Base-by-base conservation (phyloP, 768 basidiomycete species). In the Panaeolus papilionaceus region DNA sequence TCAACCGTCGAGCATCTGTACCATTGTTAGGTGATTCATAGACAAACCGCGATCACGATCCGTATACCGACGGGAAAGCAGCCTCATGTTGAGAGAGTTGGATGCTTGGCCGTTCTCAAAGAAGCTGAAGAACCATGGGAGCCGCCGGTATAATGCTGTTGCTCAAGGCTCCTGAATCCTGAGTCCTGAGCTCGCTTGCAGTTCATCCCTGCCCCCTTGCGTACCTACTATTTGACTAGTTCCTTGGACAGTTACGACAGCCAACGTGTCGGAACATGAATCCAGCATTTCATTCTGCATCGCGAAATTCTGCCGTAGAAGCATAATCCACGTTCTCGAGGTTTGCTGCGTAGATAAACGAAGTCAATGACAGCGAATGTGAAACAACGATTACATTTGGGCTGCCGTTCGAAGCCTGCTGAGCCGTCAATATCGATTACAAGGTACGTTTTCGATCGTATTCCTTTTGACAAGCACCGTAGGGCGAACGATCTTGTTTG, bases 401-500 rank as follows among this genome's bases (percentile, higher is more conserved):
- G 47, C 47, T 16, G 26, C 14, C 4, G 5, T 33, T 33, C 33
- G 33, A 33, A 33, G 33, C 5, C 33, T 33, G 33, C 33, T 33
- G 33, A 33, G 33, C 33, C 33, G 33, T 33, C 33, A 33, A 58
- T 33, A 58, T 37, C 28, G 54, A 58, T 58, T 28, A 37, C 26
- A 58, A 33, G 54, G 54, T 37, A 33, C 54, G 54, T 58, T 58
- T 58, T 58, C 28, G 54, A 58, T 58, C 54, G 54, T 58, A 16
- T 28, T 58, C 9, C 9, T 23, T 58, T 58, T 28, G 33, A 58
- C 54, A 33, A 33, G 14, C 12, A 58, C 33, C 4, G 14, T 4
- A 58, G 47, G 3, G 8, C 6, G 47, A 49, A 49, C 47, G 33
- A 28, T 33, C 54, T 16, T 5, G 28, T 28, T 28, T 14, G 10